Evolutionary conservation across 148 eudicot species (phyloP).

Genomic region (Rhododendron griersonianum): DNA sequence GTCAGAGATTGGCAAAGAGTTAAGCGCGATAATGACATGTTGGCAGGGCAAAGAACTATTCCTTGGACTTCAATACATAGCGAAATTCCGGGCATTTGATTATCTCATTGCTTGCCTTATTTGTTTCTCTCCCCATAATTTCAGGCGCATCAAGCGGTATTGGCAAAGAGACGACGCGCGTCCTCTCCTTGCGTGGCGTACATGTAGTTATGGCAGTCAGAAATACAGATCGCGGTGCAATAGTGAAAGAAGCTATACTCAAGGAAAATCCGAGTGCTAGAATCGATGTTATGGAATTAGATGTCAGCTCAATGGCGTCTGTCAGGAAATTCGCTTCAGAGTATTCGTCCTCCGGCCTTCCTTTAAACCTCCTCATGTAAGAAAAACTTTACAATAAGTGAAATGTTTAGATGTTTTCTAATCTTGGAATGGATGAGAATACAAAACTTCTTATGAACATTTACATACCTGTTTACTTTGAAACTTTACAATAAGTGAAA

Average conservation of each 20-base stretch:
- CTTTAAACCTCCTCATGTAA: constrained; percentile 59
- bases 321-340: constrained; percentile 73
- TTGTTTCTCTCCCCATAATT: constrained; percentile 4
- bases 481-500: background rate
- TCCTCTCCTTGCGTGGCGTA: background rate
- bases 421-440: background rate
- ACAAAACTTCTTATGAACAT: background rate
- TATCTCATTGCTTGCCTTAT: background rate
- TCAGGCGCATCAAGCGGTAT: constrained; percentile 90
- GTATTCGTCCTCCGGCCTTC: constrained; percentile 29
- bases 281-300: constrained; percentile 82
- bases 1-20: background rate
- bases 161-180: background rate
- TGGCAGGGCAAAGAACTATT: background rate
- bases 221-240: constrained; percentile 36
- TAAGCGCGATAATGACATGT: background rate
- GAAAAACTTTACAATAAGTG: constrained; percentile 3
- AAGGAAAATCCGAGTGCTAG: constrained; percentile 62
- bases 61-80: background rate
- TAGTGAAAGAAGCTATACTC: constrained; percentile 57
- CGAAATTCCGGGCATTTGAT: background rate
- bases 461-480: background rate
- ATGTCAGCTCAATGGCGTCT: constrained; percentile 74
- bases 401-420: background rate
- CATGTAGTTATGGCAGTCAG: background rate